phyloP scores from a whole-genome alignment of 2,329 filamentous ascomycete genomes.

The Trichoderma atroviride region DNA sequence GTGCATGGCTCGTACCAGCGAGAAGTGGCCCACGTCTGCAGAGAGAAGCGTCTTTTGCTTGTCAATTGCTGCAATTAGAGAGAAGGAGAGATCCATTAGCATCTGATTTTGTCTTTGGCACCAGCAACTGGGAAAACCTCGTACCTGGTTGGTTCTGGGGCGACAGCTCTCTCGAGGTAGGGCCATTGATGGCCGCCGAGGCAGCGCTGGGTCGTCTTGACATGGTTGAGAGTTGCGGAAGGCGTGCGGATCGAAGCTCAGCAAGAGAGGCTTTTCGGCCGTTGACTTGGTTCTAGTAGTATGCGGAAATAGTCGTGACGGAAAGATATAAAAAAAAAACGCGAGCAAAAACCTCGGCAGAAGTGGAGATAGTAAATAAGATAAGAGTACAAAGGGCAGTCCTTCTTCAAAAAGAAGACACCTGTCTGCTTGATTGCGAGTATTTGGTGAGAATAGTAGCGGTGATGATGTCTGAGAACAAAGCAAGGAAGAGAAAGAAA shows the following conservation, averaged over 20 bases:
- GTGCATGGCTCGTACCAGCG: constrained; percentile 69
- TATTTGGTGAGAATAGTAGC: neutral
- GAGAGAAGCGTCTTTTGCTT: constrained; percentile 77
- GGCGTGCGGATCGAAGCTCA: neutral
- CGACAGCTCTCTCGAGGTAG: constrained; percentile 36
- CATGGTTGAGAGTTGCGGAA: constrained; percentile 47
- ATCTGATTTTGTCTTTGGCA: neutral
- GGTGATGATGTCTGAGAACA: neutral
- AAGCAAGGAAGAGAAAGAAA: neutral
- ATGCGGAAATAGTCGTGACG: neutral
- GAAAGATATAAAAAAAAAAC: neutral
- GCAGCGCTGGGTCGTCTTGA: constrained; percentile 61
- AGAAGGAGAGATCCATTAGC: constrained; percentile 1
- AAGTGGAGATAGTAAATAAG: neutral
- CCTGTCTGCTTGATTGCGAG: neutral
- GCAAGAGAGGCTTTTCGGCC: neutral
- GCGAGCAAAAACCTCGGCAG: neutral
- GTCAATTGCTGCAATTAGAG: constrained; percentile 56
- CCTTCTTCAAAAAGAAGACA: neutral
- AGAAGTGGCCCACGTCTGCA: constrained; percentile 73
- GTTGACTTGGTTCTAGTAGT: neutral
- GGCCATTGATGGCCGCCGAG: constrained; percentile 34
- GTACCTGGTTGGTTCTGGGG: constrained; percentile 40
- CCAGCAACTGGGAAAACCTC: constrained; percentile 25
- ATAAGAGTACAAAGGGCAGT: neutral